These are phyloP conservation scores for Boletus rubropictus DNA, from an alignment of 768 basidiomycete genomes.

Conservation along the genomic window DNA sequence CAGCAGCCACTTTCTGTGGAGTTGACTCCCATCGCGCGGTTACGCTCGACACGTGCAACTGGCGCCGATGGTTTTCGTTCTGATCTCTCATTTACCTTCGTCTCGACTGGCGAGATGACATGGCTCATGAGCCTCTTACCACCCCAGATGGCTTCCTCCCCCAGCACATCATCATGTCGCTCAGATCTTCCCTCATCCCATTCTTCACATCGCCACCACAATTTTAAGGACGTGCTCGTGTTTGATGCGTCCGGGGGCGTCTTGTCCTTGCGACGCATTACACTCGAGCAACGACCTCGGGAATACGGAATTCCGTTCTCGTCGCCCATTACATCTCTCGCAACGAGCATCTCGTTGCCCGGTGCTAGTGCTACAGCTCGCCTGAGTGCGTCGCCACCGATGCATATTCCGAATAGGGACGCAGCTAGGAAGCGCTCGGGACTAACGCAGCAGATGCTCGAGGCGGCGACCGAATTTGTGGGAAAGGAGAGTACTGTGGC, in stretches of 20 bases:
- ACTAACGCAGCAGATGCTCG: constrained; percentile 32
- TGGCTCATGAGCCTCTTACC: constrained; percentile 39
- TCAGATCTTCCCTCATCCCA: constrained; percentile 26
- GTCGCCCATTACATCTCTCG: constrained; percentile 30
- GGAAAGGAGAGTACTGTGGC: constrained; percentile 44
- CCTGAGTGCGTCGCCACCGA: constrained; percentile 26
- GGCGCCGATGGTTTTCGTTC: constrained; percentile 28
- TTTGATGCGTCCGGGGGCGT: constrained; percentile 58
- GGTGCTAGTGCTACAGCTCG: constrained; percentile 42
- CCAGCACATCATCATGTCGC: constrained; percentile 26
- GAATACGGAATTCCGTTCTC: constrained; percentile 24
- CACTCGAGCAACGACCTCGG: constrained; percentile 35
- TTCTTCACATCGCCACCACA: constrained; percentile 34
- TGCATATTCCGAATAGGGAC: constrained; percentile 22
- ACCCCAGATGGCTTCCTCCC: constrained; percentile 20
- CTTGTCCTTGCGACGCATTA: constrained; percentile 51
- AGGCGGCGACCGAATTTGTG: constrained; percentile 31
- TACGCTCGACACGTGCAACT: constrained; percentile 36
- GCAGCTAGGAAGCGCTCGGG: constrained; percentile 27
- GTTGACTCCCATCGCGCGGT: constrained; percentile 50
- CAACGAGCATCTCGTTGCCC: constrained; percentile 60
- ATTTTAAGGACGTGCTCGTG: constrained; percentile 61
- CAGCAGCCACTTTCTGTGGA: constrained; percentile 51
- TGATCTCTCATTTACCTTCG: constrained; percentile 54
- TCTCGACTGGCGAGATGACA: constrained; percentile 30